Evolutionary conservation across 805 yeast species (phyloP).

Genomic region (Priceomyces carsonii): DNA sequence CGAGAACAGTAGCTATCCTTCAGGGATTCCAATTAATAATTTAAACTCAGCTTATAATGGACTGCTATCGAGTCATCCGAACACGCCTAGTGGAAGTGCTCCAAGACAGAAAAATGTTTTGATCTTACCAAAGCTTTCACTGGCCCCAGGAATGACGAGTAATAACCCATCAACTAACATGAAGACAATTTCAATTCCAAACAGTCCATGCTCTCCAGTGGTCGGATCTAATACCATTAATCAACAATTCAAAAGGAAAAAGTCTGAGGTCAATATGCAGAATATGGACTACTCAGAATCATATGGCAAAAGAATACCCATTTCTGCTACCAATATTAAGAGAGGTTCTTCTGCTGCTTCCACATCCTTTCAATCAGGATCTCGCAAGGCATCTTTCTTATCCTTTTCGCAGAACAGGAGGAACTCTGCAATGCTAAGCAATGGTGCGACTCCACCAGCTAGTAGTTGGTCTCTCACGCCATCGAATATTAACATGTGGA

Average conservation of each 20-base stretch:
- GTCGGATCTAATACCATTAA: constrained; percentile 13
- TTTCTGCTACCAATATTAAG: constrained; percentile 13
- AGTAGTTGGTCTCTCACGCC: constrained; percentile 21
- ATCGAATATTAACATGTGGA: constrained; percentile 22
- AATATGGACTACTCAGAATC: constrained; percentile 16
- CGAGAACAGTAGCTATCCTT: constrained; percentile 2
- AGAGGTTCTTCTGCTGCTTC: constrained; percentile 10
- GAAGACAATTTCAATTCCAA: constrained; percentile 31
- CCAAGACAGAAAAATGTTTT: constrained; percentile 37
- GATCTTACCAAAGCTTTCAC: constrained; percentile 41
- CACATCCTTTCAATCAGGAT: constrained; percentile 16
- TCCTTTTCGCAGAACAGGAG: constrained; percentile 13
- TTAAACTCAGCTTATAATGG: constrained; percentile 5
- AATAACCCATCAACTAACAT: constrained; percentile 9
- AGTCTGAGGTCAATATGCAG: constrained; percentile 34
- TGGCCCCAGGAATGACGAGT: constrained; percentile 15
- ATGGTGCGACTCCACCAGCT: constrained; percentile 10
- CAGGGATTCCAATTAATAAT: constrained; percentile 8
- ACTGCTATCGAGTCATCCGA: constrained; percentile 5
- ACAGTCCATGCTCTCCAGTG: constrained; percentile 24
- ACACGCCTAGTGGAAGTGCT: constrained; percentile 7
- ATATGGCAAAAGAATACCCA: constrained; percentile 18
- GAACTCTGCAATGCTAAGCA: constrained; percentile 7
- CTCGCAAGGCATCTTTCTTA: constrained; percentile 17
- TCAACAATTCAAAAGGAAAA: constrained; percentile 44